Base-by-base conservation (phyloP, 306 rosid genomes). In the Calophaca sinica region DNA sequence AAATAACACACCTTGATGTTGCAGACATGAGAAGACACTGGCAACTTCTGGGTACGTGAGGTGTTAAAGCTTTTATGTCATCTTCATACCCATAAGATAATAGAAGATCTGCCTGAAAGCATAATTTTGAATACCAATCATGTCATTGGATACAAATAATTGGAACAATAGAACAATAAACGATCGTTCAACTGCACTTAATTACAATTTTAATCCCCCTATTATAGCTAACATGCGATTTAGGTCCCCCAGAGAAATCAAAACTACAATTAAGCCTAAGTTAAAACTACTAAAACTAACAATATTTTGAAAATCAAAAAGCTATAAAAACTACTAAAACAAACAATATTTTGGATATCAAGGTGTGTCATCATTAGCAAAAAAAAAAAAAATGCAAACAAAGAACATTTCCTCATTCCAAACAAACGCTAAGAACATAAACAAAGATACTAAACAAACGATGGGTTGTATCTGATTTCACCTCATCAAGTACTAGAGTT, bases 11-110 rank as follows among this genome's bases (percentile, higher is more conserved):
- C 99, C 96, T 94, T 81, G 96, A 75, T 72, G 97, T 92, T 71
- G 98, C 98, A 10, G 98, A 91, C 98, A 94, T 94, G 14, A 94
- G 92, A 86, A 94, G 96, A 73, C 96, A 94, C 72, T 94, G 99
- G 80, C 99, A 94, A 70, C 87, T 74, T 81, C 93, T 86, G 46
- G 97, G 99, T 58, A 90, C 60, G 29, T 94, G 93, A 78, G 93
- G 84, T 61, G 92, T 79, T 67, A 94, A 78, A 72, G 96, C 87
- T 85, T 91, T 91, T 80, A 94, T 84, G 73, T 94, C 99, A 69
- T 85, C 83, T 86, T 94, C 97, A 59, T 92, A 91, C 45, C 99
- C 99, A 48, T 85, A 90, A 67, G 99, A 94, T 79, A 94, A 76
- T 42, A 94, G 82, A 83, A 94, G 97, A 88, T 94, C 99, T 57